These are phyloP conservation scores for Aureobasidium pullulans DNA, from an alignment of 2,329 filamentous ascomycete species.

Conservation along the genomic window DNA sequence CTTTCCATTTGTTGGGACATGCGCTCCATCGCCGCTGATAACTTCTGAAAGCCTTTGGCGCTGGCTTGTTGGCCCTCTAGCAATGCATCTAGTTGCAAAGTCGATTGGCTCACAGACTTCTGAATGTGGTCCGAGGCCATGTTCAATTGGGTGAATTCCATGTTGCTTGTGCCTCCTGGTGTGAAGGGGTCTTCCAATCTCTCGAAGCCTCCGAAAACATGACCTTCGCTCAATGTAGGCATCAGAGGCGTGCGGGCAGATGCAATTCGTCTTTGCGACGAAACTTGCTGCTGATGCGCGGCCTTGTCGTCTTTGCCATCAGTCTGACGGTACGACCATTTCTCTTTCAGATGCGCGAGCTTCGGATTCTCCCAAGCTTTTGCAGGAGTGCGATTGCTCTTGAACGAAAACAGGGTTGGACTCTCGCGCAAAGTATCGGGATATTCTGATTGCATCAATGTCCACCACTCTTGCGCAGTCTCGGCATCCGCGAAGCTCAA, in stretches of 20 bases:
- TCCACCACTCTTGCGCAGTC: constrained; percentile 28
- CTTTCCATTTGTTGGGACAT: constrained; percentile 6
- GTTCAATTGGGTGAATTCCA: constrained; percentile 14
- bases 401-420: constrained; percentile 27
- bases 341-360: constrained; percentile 25
- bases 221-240: constrained; percentile 10
- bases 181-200: constrained; percentile 16
- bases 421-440: constrained; percentile 23
- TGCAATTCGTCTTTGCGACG: not conserved
- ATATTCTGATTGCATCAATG: constrained; percentile 24
- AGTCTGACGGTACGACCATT: constrained; percentile 27
- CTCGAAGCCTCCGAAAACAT: not conserved
- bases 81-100: constrained; percentile 14
- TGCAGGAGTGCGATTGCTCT: constrained; percentile 21
- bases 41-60: constrained; percentile 14
- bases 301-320: constrained; percentile 21
- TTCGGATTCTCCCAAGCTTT: constrained; percentile 24
- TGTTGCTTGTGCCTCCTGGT: not conserved
- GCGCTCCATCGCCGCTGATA: constrained; percentile 16
- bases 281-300: not conserved
- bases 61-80: constrained; percentile 16
- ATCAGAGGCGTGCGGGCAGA: constrained; percentile 12
- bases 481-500: constrained; percentile 26
- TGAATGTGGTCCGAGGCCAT: constrained; percentile 14
- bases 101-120: constrained; percentile 6